Evolutionary conservation across 2,329 filamentous ascomycete genomes (phyloP), one percentile per base, ranked within the genome.

Genomic region (Dactylellina parvicollis): DNA sequence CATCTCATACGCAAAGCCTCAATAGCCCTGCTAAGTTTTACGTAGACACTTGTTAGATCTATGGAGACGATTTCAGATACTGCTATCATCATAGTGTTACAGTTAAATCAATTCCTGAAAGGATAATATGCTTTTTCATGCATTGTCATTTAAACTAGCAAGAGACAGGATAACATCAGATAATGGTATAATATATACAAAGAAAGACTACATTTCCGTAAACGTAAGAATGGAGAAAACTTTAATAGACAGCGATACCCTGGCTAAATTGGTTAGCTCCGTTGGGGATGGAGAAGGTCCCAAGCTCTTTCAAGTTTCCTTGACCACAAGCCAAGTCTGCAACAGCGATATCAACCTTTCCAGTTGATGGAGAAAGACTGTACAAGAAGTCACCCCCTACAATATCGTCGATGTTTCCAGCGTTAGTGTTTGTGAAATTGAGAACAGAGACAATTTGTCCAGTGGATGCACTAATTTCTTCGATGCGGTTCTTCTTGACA

Each of bases 341-440:
- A 40, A 67, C 62, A 32, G 62, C 62, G n/a, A 67, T 59, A 59
- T 67, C 62, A 46, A 59, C 54, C 44, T 67, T 67, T 59, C 30
- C 42, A n/a, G 24, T 44, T 16, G 62, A 67, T 46, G 79, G 76
- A 47, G 82, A 82, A 4, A 89, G 78, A 0, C 84, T 85, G 76
- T 89, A 89, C 0, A 89, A 65, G 71, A 87, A 86, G 26, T 80
- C 79, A 0, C 87, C 87, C 0, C 81, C 82, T 0, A 83, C 83
- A 9, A 77, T 77, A n/a, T 89, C 77, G 77, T 89, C 87, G 60
- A 86, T 85, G 50, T 88, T 79, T 0, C 87, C 87, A 0, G 81
- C 80, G 75, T 86, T 85, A 0, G 82, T 83, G 18, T 83, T 84
- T 4, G 78, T 79, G 1, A 85, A 78, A 62, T 86, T 83, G 0